A percentile compares a stretch with the other conserved stretches of the same genome.
Evolutionary conservation across 176 grass and related monocot genomes (phyloP).

Genomic region (Triticum timopheevii): DNA sequence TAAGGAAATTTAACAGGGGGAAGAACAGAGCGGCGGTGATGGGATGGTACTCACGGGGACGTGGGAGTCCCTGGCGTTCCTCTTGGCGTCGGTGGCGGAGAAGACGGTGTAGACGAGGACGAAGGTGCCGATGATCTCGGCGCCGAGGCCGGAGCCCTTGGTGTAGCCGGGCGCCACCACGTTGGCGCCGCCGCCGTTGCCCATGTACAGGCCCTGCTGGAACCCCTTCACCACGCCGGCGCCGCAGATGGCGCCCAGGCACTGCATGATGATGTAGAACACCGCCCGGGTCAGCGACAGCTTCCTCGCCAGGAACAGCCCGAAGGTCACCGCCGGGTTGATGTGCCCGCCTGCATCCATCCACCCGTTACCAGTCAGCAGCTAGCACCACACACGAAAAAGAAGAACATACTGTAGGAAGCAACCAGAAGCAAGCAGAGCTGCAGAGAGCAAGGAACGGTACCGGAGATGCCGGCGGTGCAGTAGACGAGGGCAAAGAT

Average conservation of each 20-base stretch:
- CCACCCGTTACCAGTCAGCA: not conserved
- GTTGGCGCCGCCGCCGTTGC: slow-evolving; percentile 75
- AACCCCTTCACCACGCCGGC: slow-evolving; percentile 89
- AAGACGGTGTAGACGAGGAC: slow-evolving; percentile 97
- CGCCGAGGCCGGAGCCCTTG: slow-evolving; percentile 76
- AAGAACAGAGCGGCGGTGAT: not conserved
- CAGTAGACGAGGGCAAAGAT: slow-evolving; percentile 98
- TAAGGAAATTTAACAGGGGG: not conserved
- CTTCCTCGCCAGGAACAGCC: slow-evolving; percentile 84
- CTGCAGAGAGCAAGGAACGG: not conserved
- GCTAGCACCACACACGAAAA: not conserved
- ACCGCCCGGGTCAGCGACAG: slow-evolving; percentile 75
- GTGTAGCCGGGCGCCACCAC: slow-evolving; percentile 68
- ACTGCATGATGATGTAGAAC: slow-evolving; percentile 94
- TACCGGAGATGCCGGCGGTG: slow-evolving; percentile 95
- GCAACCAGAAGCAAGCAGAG: not conserved
- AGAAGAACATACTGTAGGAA: not conserved
- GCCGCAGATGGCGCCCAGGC: slow-evolving; percentile 90
- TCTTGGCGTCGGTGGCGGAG: slow-evolving; percentile 98
- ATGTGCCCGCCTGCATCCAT: slow-evolving; percentile 74
- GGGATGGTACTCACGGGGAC: slow-evolving; percentile 61
- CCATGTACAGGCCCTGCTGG: slow-evolving; percentile 61
- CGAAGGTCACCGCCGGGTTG: slow-evolving; percentile 93
- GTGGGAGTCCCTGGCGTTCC: slow-evolving; percentile 94
- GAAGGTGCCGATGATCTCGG: slow-evolving; percentile 93